These are phyloP conservation scores for Solanum chiquidenum DNA, from an alignment of 257 asterid genomes.

Conservation along the genomic window DNA sequence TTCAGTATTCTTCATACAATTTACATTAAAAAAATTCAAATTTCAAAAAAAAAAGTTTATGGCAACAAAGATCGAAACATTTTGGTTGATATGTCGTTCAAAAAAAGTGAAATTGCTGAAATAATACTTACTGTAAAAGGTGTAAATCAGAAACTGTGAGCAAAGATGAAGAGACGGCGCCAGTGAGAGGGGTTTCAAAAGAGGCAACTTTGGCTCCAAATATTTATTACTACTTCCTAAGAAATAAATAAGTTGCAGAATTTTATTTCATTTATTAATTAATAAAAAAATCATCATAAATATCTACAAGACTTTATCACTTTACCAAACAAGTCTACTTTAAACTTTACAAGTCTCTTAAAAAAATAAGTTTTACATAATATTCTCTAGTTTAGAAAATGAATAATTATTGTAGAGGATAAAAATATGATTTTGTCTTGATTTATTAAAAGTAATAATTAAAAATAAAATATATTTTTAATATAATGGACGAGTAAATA, in stretches of 20 bases:
- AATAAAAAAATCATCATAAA: neutral
- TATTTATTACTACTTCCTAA: neutral
- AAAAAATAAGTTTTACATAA: neutral
- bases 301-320: neutral
- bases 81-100: neutral
- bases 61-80: neutral
- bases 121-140: neutral
- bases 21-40: neutral
- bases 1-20: neutral
- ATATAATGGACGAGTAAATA: neutral
- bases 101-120: neutral
- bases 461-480: neutral
- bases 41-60: neutral
- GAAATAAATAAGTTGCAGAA: neutral
- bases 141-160: neutral
- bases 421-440: no score
- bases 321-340: neutral
- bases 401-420: no score
- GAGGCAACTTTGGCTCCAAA: constrained; percentile 35
- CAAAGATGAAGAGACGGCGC: constrained; percentile 28
- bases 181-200: constrained; percentile 27
- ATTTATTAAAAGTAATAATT: neutral
- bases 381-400: no score
- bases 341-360: neutral
- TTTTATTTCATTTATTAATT: neutral